Evolutionary conservation across 306 rosid genomes (phyloP).

Genomic region (Delonix regia): DNA sequence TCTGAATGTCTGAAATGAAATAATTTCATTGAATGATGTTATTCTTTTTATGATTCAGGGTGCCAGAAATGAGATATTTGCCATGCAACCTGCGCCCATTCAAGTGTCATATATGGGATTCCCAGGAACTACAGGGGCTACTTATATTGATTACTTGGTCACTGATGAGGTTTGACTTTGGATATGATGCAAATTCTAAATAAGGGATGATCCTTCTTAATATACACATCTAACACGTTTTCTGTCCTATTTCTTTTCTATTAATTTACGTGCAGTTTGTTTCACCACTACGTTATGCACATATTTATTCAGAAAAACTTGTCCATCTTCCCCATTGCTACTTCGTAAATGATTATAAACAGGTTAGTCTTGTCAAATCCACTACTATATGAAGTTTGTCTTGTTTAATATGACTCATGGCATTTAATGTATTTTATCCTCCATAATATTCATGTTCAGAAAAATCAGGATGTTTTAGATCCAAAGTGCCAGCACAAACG

Average conservation of each 20-base stretch:
- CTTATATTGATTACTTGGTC: constrained; percentile 83
- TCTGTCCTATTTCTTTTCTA: constrained; percentile 17
- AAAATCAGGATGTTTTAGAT: constrained; percentile 86
- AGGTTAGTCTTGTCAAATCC: constrained; percentile 55
- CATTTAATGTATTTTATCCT: not conserved
- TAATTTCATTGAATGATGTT: constrained; percentile 27
- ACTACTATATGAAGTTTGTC: not conserved
- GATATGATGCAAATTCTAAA: not conserved
- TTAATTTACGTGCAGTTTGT: constrained; percentile 66
- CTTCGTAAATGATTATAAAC: constrained; percentile 94
- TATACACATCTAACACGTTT: not conserved
- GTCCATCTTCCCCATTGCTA: constrained; percentile 97
- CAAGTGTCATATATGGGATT: constrained; percentile 99
- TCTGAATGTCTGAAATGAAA: not conserved
- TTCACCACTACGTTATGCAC: constrained; percentile 71
- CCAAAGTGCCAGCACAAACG: constrained; percentile 79
- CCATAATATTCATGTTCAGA: constrained; percentile 53
- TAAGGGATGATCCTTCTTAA: constrained; percentile 7
- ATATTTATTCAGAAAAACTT: constrained; percentile 91
- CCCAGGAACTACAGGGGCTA: constrained; percentile 97
- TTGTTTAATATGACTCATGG: constrained; percentile 7
- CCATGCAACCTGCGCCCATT: constrained; percentile 92
- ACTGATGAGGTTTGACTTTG: constrained; percentile 81
- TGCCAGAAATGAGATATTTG: constrained; percentile 95
- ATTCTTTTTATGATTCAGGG: constrained; percentile 59